Evolutionary conservation across 768 basidiomycete genomes (phyloP), one percentile per base, ranked within the genome.

Genomic region (Phaeolepiota aurea): DNA sequence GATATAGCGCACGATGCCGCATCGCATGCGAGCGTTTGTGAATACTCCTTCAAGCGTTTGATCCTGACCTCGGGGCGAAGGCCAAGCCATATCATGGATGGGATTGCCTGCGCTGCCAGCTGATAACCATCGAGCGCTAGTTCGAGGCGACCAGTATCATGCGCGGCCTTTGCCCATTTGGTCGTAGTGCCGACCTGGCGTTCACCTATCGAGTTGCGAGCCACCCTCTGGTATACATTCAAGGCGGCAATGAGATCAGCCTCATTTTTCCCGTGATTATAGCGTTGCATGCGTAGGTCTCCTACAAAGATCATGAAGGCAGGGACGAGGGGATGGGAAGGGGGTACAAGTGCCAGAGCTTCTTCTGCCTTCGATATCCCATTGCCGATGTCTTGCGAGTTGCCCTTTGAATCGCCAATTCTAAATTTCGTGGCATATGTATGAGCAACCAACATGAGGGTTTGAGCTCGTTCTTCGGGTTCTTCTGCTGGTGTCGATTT

Each of bases 1-100:
- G 15, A 15, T 5, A 40, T 9, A 14, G 38, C 38, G 31, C 38
- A 40, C 31, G 23, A 13, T 5, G 38, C 38, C 11, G 38, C 38
- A 31, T 31, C 22, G n/a, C 38, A 15, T 16, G 38, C 38, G 13
- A 40, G 18, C 18, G 22, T 18, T 31, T 31, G 9, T 14, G 14
- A 31, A 31, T 31, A 14, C 28, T 31, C 28, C 28, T 9, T 31
- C 14, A 31, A 14, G 14, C 28, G 28, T 10, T 9, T 10, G 28
- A 31, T 31, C 28, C 28, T 31, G 9, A 14, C 28, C 14, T 31
- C 28, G 9, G 28, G 28, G 9, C 14, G 28, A 10, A 31, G 28
- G 10, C 28, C 28, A 10, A 31, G 14, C 28, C 28, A 31, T 14
- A 31, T 14, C 28, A 31, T 31, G 10, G 28, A 10, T 9, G 28